Percentiles rank a stretch among this genome's conserved stretches.
phyloP scores from a whole-genome alignment of 2,329 filamentous ascomycete genomes.

The Xylariaceae sp. region DNA sequence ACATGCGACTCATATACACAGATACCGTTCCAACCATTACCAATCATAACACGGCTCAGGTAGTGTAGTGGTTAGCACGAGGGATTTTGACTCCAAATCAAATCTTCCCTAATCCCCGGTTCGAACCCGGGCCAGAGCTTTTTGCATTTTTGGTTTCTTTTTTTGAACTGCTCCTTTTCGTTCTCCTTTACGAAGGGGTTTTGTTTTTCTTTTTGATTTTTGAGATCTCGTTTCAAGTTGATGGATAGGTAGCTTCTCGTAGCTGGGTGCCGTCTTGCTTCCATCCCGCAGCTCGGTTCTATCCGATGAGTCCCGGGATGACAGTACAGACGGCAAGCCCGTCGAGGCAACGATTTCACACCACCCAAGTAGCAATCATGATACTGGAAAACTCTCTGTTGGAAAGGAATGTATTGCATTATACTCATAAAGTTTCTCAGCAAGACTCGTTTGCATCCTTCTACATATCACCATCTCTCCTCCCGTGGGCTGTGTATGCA shows the following conservation, averaged over 20 bases:
- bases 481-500: background rate
- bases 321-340: too few relatives aligned
- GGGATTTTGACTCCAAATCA: constrained; percentile 22
- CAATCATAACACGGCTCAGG: constrained; percentile 6
- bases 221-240: too few relatives aligned
- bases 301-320: too few relatives aligned
- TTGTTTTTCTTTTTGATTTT: background rate
- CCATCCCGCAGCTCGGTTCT: too few relatives aligned
- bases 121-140: constrained; percentile 26
- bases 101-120: constrained; percentile 27
- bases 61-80: constrained; percentile 33
- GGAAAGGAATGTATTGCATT: too few relatives aligned
- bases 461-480: background rate
- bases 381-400: too few relatives aligned
- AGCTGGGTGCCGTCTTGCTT: too few relatives aligned
- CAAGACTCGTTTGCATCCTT: background rate
- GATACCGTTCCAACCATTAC: background rate
- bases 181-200: background rate
- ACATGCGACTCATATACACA: background rate
- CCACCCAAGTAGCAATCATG: too few relatives aligned
- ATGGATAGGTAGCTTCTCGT: too few relatives aligned
- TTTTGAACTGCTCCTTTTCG: background rate
- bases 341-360: too few relatives aligned
- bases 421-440: too few relatives aligned
- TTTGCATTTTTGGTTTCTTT: background rate